These are phyloP conservation scores for Entonaema liquescens DNA, from an alignment of 495 filamentous ascomycete genomes.

Conservation along the genomic window DNA sequence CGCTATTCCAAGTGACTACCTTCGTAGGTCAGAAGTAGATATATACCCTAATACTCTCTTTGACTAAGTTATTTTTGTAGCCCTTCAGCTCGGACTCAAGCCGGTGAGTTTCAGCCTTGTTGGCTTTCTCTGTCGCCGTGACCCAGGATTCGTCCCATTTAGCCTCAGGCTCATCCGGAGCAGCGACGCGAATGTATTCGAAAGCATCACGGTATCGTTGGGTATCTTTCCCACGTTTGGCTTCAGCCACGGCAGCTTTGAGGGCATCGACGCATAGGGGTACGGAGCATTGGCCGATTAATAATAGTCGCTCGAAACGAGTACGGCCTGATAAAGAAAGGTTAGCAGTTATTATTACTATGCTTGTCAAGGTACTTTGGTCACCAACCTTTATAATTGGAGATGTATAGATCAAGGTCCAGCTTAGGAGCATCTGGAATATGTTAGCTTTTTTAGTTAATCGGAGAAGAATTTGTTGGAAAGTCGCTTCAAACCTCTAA, in stretches of 20 bases:
- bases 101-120: slow-evolving; percentile 72
- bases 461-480: slow-evolving; percentile 3
- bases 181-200: slow-evolving; percentile 67
- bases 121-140: slow-evolving; percentile 65
- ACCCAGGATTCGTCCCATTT: slow-evolving; percentile 75
- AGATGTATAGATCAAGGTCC: slow-evolving; percentile 90
- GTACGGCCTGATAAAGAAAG: slow-evolving; percentile 65
- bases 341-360: slow-evolving; percentile 26
- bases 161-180: slow-evolving; percentile 74
- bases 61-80: slow-evolving; percentile 97
- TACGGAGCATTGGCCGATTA: slow-evolving; percentile 81
- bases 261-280: slow-evolving; percentile 82
- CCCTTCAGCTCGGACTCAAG: slow-evolving; percentile 85
- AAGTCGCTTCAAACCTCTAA: slow-evolving; percentile 51
- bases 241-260: slow-evolving; percentile 76
- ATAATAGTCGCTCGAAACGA: slow-evolving; percentile 78
- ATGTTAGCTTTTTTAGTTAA: slow-evolving; percentile 5
- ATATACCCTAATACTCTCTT: slow-evolving; percentile 92
- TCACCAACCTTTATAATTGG: slow-evolving; percentile 81
- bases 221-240: slow-evolving; percentile 79
- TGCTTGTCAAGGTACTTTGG: neutral
- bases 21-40: slow-evolving; percentile 5
- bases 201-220: slow-evolving; percentile 74
- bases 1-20: neutral
- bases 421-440: slow-evolving; percentile 82